Conservation (phyloP, 345 rosid species). For the Cochlearia excelsa region DNA sequence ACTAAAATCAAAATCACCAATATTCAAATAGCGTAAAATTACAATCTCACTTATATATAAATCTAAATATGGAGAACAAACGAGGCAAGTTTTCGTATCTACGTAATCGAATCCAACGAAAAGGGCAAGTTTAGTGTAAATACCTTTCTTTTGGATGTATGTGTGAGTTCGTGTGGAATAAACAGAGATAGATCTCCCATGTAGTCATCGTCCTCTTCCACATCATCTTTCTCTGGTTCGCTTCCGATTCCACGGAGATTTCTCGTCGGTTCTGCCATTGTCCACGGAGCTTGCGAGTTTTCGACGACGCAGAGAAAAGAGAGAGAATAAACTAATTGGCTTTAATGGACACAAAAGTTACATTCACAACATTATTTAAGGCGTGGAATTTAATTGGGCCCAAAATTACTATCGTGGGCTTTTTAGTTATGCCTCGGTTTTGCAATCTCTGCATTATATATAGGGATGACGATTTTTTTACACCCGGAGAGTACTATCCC, state of each 20-base stretch:
- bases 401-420: no score
- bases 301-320: not conserved
- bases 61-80: not conserved
- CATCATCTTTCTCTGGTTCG: slow-evolving; percentile 28
- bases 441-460: no score
- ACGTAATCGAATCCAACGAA: no score
- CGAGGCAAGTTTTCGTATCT: not conserved
- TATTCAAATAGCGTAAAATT: no score
- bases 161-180: slow-evolving; percentile 50
- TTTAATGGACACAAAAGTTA: slow-evolving; percentile 6
- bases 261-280: slow-evolving; percentile 37
- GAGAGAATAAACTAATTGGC: not conserved
- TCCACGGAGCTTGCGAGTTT: slow-evolving; percentile 16
- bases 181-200: slow-evolving; percentile 87
- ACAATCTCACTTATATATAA: not conserved
- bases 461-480: no score
- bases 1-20: not conserved
- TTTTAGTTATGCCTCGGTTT: no score
- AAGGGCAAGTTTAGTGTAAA: not conserved
- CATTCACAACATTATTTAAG: not conserved
- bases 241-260: slow-evolving; percentile 30
- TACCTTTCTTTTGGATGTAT: slow-evolving; percentile 42
- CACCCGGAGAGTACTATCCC: no score
- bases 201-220: slow-evolving; percentile 66
- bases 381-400: no score